Base-by-base conservation (phyloP, 2,329 filamentous ascomycete genomes). In the Emmonsia crescens region DNA sequence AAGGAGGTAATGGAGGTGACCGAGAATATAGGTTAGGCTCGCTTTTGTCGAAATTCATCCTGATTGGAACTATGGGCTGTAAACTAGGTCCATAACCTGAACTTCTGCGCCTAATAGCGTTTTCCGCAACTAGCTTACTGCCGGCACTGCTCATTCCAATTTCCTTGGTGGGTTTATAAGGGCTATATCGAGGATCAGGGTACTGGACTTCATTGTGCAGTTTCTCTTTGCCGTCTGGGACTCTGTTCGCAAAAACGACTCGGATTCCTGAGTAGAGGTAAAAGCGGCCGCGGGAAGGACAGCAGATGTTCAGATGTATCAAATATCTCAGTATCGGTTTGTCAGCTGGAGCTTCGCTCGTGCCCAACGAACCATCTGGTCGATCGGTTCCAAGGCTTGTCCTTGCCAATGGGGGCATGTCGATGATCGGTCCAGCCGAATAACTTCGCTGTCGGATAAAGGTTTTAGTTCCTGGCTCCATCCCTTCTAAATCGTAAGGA, bases 391-490 rank as follows among this genome's bases (percentile, higher is more conserved):
- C 81, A 9, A 70, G 69, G 61, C 75, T 75, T 57, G 71, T 74
- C 16, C 72, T 71, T 24, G 72, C 71, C 49, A 65, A 76, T 49
- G 82, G 68, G 1, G 82, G 82, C 79, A 86, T 85, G 64, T 95
- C 90, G 61, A 95, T 86, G 62, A 93, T 88, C 2, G 91, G 89
- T 0, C 91, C 91, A 10, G 89, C 85, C 0, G 91, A 96, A 74
- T 96, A 97, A 73, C 89, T 94, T 63, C 94, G 87, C 75, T 99
- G 94, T 36, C 94, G 85, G 64, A 99, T 88, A 68, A 97, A 97
- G 0, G 94, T 99, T 75, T 97, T 97, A 19, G 91, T 95, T 0
- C 91, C 91, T 0, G 91, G 84, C 64, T 94, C 88, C 93, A 99
- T 99, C 59, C 91, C 93, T 0, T 85, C 82, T 1, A 99, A 79